Conservation (phyloP, 495 filamentous ascomycete species). For the Lophiostoma macrostomum region DNA sequence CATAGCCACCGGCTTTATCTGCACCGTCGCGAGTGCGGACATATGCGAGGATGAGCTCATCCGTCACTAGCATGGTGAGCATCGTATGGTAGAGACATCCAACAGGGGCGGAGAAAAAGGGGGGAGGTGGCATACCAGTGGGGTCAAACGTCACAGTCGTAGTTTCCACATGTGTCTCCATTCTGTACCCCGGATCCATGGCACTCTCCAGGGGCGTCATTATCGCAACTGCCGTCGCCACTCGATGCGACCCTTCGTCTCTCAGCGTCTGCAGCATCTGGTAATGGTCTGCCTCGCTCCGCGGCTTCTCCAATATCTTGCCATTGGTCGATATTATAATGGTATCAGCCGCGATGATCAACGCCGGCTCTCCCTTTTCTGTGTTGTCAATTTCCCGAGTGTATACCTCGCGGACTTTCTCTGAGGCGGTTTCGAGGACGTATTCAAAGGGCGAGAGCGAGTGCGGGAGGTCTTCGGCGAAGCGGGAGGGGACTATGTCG, state of each 20-base stretch:
- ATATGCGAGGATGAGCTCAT: conserved; percentile 83
- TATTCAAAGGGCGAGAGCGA: conserved; percentile 81
- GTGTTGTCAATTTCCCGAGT: conserved; percentile 57
- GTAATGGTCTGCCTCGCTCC: conserved; percentile 73
- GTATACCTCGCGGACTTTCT: conserved; percentile 82
- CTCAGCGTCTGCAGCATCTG: conserved; percentile 76
- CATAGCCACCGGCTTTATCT: conserved; percentile 97
- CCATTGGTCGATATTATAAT: conserved; percentile 76
- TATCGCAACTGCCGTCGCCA: conserved; percentile 75
- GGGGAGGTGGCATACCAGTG: conserved; percentile 35
- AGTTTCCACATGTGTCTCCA: conserved; percentile 80
- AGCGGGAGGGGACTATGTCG: conserved; percentile 76
- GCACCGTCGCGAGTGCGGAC: conserved; percentile 87
- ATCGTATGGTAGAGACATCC: background rate
- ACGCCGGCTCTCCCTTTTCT: conserved; percentile 64
- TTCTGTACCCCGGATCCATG: conserved; percentile 75
- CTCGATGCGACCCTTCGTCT: conserved; percentile 70
- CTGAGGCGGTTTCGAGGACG: conserved; percentile 78
- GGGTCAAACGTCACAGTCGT: conserved; percentile 77
- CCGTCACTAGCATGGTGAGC: conserved; percentile 50
- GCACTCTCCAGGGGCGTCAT: conserved; percentile 77
- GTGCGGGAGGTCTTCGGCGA: conserved; percentile 81
- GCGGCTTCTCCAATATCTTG: conserved; percentile 83
- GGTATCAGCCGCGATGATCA: conserved; percentile 91
- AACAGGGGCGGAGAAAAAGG: no score